phyloP scores from a whole-genome alignment of 768 basidiomycete genomes.

The Boletus reticulatus region DNA sequence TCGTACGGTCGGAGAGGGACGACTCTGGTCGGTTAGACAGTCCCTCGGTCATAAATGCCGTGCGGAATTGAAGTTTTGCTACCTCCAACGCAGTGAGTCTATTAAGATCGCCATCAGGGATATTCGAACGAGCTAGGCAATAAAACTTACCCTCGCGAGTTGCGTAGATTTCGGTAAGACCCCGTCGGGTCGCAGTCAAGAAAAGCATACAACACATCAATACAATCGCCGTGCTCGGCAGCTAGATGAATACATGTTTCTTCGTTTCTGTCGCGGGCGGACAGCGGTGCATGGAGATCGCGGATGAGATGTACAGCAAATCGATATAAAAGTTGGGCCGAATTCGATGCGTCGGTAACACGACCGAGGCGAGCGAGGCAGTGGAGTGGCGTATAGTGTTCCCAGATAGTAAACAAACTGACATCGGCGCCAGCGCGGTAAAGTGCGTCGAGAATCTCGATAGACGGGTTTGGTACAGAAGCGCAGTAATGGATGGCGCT shows the following conservation, averaged over 20 bases:
- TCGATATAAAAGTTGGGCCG: conserved; percentile 44
- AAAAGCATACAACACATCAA: conserved; percentile 60
- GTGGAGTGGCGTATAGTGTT: conserved; percentile 68
- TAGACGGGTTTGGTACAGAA: conserved; percentile 51
- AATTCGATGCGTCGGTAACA: conserved; percentile 33
- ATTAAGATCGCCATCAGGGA: neutral
- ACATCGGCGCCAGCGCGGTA: conserved; percentile 77
- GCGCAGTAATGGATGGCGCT: conserved; percentile 71
- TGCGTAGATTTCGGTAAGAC: conserved; percentile 56
- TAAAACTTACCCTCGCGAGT: conserved; percentile 63
- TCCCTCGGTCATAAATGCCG: conserved; percentile 53
- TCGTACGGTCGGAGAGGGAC: conserved; percentile 53
- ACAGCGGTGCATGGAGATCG: conserved; percentile 67
- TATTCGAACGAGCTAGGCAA: neutral
- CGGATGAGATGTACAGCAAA: conserved; percentile 67
- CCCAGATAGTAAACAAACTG: conserved; percentile 60
- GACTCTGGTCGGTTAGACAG: conserved; percentile 50
- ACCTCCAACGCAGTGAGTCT: conserved; percentile 64
- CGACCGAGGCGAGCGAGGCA: conserved; percentile 50
- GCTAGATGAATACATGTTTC: conserved; percentile 82
- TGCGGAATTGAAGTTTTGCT: conserved; percentile 63
- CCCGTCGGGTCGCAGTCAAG: conserved; percentile 63
- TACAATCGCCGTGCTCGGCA: conserved; percentile 67
- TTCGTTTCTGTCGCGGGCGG: conserved; percentile 60
- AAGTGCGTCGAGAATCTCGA: conserved; percentile 63